Evolutionary conservation across 2,329 filamentous ascomycete species (phyloP).

Genomic region (Akanthomyces dipterigenus): DNA sequence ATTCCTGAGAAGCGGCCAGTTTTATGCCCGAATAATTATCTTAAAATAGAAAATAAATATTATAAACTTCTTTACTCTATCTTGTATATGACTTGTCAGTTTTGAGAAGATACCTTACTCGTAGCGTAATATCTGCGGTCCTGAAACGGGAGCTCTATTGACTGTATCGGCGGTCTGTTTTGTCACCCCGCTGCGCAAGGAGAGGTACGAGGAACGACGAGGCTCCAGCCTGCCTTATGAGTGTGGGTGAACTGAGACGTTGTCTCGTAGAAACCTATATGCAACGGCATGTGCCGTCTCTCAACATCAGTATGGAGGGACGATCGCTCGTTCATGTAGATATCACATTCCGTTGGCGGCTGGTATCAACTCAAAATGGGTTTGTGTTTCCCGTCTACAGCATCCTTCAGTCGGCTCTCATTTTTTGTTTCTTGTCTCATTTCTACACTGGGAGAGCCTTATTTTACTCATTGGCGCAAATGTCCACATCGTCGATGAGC

Average conservation of each 20-base stretch:
- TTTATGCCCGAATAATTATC: too few relatives aligned
- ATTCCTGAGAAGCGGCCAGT: too few relatives aligned
- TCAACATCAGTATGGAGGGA: background rate
- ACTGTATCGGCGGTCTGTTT: too few relatives aligned
- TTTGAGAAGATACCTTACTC: too few relatives aligned
- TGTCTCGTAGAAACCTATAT: background rate
- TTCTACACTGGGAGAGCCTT: background rate
- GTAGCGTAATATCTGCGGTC: too few relatives aligned
- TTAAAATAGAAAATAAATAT: too few relatives aligned
- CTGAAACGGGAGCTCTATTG: too few relatives aligned
- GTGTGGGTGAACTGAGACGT: background rate
- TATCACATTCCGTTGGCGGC: background rate
- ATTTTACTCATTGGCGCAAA: background rate
- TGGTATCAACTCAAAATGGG: background rate
- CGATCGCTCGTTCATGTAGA: background rate
- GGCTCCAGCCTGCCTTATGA: background rate
- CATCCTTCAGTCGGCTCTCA: background rate
- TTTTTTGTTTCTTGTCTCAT: background rate
- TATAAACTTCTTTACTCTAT: too few relatives aligned
- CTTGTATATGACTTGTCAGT: too few relatives aligned
- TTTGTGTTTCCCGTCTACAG: background rate
- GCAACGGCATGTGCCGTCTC: background rate
- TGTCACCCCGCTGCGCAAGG: too few relatives aligned
- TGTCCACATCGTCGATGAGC: background rate
- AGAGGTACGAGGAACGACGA: background rate